Conservation (phyloP, 2,329 filamentous ascomycete genomes). For the Pseudomassariella vexata region DNA sequence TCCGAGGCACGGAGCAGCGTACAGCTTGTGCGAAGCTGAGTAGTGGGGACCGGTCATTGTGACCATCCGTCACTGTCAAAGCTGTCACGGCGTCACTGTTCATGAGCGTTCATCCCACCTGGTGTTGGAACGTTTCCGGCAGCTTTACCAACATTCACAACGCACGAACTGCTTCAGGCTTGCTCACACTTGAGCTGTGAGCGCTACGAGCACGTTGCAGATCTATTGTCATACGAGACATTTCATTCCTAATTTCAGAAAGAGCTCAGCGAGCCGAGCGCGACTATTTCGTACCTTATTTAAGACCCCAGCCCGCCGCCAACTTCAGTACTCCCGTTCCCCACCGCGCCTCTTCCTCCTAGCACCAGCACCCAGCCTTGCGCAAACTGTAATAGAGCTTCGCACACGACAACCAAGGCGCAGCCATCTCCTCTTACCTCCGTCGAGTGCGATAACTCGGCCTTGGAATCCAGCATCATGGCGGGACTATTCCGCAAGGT, state of each 20-base stretch:
- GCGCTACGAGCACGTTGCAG: conserved; percentile 24
- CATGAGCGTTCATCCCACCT: conserved; percentile 19
- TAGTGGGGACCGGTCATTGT: conserved; percentile 29
- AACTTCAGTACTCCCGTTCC: conserved; percentile 5
- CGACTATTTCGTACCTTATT: conserved; percentile 33
- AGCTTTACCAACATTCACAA: conserved; percentile 15
- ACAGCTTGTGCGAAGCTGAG: conserved; percentile 32
- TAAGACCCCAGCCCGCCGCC: conserved; percentile 16
- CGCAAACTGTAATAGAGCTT: conserved; percentile 6
- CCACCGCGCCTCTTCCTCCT: conserved; percentile 8
- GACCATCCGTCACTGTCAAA: conserved; percentile 23
- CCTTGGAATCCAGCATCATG: conserved; percentile 46
- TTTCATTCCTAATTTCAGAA: conserved; percentile 32
- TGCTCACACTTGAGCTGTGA: conserved; percentile 20
- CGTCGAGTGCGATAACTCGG: neutral
- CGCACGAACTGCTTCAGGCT: conserved; percentile 18
- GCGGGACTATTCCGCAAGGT: conserved; percentile 87
- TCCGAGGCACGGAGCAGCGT: conserved; percentile 29
- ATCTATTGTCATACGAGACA: conserved; percentile 34
- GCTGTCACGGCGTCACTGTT: conserved; percentile 23
- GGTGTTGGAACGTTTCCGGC: conserved; percentile 16
- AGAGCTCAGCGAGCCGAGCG: conserved; percentile 23
- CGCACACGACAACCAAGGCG: conserved; percentile 6
- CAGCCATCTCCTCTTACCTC: conserved; percentile 1
- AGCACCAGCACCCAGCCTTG: conserved; percentile 9